phyloP scores from a whole-genome alignment of 2,329 filamentous ascomycete genomes.

The Bipolaris gigantea region DNA sequence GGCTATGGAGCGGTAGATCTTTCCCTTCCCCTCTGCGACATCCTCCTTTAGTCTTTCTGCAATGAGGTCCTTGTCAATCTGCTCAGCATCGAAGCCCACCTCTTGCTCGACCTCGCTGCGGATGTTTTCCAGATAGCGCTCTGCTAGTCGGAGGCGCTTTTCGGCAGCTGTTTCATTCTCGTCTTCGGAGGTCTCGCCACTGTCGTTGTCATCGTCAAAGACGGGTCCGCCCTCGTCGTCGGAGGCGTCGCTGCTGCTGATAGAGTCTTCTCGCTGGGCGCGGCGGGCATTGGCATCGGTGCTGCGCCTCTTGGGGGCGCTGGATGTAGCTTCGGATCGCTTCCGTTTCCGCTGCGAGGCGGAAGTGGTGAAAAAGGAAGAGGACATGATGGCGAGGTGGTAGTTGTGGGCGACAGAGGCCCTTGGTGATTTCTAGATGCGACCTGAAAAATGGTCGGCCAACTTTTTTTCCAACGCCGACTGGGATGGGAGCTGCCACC shows the following conservation, averaged over 20 bases:
- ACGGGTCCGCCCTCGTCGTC: slow-evolving; percentile 59
- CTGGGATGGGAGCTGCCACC: slow-evolving; percentile 12
- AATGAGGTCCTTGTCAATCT: slow-evolving; percentile 90
- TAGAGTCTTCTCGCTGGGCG: slow-evolving; percentile 71
- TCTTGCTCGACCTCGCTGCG: slow-evolving; percentile 73
- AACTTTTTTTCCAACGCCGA: slow-evolving; percentile 38
- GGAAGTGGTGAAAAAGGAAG: slow-evolving; percentile 92
- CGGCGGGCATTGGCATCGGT: slow-evolving; percentile 50
- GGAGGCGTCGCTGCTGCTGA: slow-evolving; percentile 77
- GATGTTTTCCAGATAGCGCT: slow-evolving; percentile 90
- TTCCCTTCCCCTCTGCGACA: slow-evolving; percentile 86
- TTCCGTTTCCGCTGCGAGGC: slow-evolving; percentile 90
- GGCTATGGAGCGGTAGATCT: slow-evolving; percentile 80
- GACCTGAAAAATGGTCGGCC: slow-evolving; percentile 27
- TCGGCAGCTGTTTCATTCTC: slow-evolving; percentile 89
- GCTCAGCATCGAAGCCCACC: slow-evolving; percentile 86
- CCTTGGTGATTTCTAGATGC: neutral
- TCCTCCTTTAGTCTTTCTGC: slow-evolving; percentile 85
- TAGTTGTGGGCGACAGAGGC: slow-evolving; percentile 3
- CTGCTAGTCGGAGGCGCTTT: slow-evolving; percentile 80
- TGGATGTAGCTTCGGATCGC: slow-evolving; percentile 56
- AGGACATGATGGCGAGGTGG: slow-evolving; percentile 57
- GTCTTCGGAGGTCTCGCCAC: slow-evolving; percentile 65
- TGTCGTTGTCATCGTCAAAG: slow-evolving; percentile 41
- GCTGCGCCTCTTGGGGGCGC: slow-evolving; percentile 63